Conservation (phyloP, 169 alveolate species). For the Eimeria acervulina region DNA sequence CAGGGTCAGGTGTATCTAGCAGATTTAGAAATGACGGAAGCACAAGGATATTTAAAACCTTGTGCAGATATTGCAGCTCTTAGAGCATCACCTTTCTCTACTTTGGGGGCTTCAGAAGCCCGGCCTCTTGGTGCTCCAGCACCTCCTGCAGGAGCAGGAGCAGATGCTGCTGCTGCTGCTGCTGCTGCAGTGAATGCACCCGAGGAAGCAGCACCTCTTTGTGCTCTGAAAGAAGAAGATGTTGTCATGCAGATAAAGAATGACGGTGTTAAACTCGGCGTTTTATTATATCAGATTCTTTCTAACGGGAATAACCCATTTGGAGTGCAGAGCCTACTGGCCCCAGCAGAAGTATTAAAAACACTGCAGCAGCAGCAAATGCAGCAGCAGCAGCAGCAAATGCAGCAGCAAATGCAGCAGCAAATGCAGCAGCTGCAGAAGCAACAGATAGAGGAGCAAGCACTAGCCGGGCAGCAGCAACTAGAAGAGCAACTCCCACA, state of each 20-base stretch:
- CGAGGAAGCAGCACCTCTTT: background rate
- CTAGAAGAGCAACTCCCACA: background rate
- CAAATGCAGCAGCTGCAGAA: background rate
- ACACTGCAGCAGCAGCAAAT: no score
- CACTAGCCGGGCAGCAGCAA: background rate
- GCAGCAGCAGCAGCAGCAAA: no score
- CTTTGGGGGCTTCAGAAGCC: no score
- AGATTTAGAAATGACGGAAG: background rate
- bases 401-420: conserved; percentile 35
- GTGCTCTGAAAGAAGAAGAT: background rate
- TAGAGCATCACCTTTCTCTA: no score
- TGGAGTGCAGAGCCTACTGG: background rate
- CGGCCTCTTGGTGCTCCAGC: no score
- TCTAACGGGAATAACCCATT: background rate
- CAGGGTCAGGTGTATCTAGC: background rate
- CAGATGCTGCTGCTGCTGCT: no score
- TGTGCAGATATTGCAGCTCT: background rate
- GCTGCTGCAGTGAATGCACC: background rate
- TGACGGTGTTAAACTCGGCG: background rate
- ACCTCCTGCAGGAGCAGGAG: no score
- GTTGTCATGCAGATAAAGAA: background rate
- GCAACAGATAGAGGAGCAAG: background rate
- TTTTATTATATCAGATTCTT: background rate
- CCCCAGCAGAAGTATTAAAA: conserved; percentile 1
- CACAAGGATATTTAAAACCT: background rate